Base-by-base conservation (phyloP, 164 flowering plant species). In the Berberis vulgaris region DNA sequence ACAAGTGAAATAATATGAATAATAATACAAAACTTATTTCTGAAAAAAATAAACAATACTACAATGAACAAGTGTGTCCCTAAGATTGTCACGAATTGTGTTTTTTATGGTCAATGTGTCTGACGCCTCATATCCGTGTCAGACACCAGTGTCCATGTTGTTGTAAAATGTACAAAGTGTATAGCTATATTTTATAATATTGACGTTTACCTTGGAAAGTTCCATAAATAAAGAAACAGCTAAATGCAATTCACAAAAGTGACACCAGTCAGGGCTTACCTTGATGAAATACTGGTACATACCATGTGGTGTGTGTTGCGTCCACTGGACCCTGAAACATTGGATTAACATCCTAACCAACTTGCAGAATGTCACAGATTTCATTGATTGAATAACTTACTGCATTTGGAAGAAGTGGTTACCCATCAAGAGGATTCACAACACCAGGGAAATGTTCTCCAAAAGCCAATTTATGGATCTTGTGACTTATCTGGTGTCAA, bases 371-470 rank as follows among this genome's bases (percentile, higher is more conserved):
- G 10, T 11, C 11, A 52, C 4, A 11, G 3, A 1, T 50, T 1
- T 52, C 1, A 52, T 43, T 41, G 11, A 9, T 54, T 52, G 65
- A 59, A 47, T 47, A 6, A 2, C 54, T 10, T 10, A 26, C 26
- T 26, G 4, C 40, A 5, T 41, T 41, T 13, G 45, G 60, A 57
- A 4, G 8, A 57, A 57, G 1, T 0, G 41, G 41, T 67, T 83
- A 88, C 97, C 91, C 76, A 49, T 88, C 97, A 62, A 90, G 87
- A 60, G 97, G 97, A 76, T 90, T 88, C 57, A 88, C 78, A 56
- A 77, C 81, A 64, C 97, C 97, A 45, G 97, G 97, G 63, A 85
- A 81, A 70, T 82, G 77, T 43, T 86, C 89, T 65, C 92, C 97
- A 65, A 84, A 90, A 57, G 95, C 49, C 62, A 90, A 81, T 72